These are phyloP conservation scores for Wickerhamomyces sp. DNA, from an alignment of 1,139 yeast species.

Conservation along the genomic window DNA sequence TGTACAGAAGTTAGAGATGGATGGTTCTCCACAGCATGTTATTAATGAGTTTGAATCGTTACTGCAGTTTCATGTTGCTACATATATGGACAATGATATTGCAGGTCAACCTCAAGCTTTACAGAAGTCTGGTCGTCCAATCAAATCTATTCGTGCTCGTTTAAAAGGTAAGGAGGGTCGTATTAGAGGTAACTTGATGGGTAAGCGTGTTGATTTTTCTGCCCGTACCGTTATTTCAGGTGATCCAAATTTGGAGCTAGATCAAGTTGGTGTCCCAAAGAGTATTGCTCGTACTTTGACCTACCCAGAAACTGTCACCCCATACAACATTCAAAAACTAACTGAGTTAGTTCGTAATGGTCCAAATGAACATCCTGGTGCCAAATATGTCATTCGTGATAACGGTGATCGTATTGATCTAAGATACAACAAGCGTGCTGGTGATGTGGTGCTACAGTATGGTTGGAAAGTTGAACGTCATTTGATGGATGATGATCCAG, in stretches of 20 bases:
- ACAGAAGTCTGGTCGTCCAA: conserved; percentile 98
- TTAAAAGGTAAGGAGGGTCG: conserved; percentile 99
- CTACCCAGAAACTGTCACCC: conserved; percentile 97
- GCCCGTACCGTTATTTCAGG: conserved; percentile 99
- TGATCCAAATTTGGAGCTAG: conserved; percentile 95
- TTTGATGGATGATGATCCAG: conserved; percentile 95
- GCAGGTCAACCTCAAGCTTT: conserved; percentile 99
- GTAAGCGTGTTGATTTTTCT: conserved; percentile 98
- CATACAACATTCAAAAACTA: conserved; percentile 88
- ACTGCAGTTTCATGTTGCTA: conserved; percentile 97
- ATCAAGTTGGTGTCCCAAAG: conserved; percentile 98
- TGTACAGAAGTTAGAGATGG: conserved; percentile 94
- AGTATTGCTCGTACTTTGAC: conserved; percentile 93
- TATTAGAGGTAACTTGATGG: conserved; percentile 97
- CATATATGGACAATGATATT: conserved; percentile 98
- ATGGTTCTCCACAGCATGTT: conserved; percentile 98
- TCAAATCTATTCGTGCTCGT: conserved; percentile 96
- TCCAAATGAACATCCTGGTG: conserved; percentile 99
- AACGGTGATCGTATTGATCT: conserved; percentile 98
- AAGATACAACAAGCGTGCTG: conserved; percentile 95
- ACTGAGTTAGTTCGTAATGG: conserved; percentile 95
- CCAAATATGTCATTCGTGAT: conserved; percentile 95
- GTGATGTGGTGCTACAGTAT: conserved; percentile 94
- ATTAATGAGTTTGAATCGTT: conserved; percentile 94
- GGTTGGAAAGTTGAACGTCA: conserved; percentile 99